Percentiles rank a stretch among this genome's conserved stretches.
Conservation (phyloP, 495 filamentous ascomycete genomes). For the Neurospora sp. region DNA sequence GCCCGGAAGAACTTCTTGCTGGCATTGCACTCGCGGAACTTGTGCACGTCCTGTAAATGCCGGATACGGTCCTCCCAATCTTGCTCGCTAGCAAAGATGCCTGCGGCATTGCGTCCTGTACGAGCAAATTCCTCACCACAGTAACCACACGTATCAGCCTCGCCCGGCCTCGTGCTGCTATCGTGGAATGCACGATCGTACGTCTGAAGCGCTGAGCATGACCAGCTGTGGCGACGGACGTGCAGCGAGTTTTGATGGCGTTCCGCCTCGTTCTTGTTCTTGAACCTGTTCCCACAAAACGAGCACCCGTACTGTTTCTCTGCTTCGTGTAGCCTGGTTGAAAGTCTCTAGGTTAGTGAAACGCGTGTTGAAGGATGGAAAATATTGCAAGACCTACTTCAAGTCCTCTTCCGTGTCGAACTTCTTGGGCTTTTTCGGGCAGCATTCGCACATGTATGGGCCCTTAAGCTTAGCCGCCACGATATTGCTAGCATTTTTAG, state of each 20-base stretch:
- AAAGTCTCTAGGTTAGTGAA: conserved; percentile 7
- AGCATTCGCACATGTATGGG: conserved; percentile 86
- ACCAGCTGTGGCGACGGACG: conserved; percentile 93
- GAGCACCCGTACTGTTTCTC: conserved; percentile 94
- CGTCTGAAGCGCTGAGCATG: conserved; percentile 74
- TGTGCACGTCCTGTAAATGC: conserved; percentile 84
- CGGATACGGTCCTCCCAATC: conserved; percentile 81
- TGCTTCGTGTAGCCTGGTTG: conserved; percentile 56
- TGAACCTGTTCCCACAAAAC: conserved; percentile 92
- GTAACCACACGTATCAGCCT: conserved; percentile 82
- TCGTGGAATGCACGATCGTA: conserved; percentile 80
- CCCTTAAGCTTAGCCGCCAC: conserved; percentile 33
- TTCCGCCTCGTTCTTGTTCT: conserved; percentile 99
- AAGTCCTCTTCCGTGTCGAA: conserved; percentile 83
- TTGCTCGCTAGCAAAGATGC: conserved; percentile 28
- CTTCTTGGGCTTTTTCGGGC: conserved; percentile 97
- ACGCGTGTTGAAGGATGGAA: neutral
- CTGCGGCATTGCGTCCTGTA: conserved; percentile 30
- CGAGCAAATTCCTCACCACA: conserved; percentile 89
- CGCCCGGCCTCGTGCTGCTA: conserved; percentile 48
- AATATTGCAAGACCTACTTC: conserved; percentile 49
- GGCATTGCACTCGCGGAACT: conserved; percentile 96
- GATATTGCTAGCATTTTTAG: conserved; percentile 27
- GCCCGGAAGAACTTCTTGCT: conserved; percentile 97
- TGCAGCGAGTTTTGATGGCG: conserved; percentile 96